phyloP scores from a whole-genome alignment of 2,329 filamentous ascomycete species.

The Neopestalotiopsis clavispora region DNA sequence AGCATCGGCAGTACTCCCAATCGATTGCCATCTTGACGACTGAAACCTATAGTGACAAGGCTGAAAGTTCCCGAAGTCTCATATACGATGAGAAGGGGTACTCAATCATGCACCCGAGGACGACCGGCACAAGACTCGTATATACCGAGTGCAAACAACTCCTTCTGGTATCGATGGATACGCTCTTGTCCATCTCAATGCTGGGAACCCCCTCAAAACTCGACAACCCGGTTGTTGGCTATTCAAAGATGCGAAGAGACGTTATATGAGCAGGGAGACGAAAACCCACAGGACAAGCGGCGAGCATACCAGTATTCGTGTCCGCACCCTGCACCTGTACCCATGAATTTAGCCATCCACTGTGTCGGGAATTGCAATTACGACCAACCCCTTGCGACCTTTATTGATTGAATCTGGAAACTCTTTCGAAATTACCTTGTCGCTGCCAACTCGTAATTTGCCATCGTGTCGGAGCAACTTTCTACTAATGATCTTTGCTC shows the following conservation, averaged over 20 bases:
- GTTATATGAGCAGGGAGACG: neutral
- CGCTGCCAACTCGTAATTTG: neutral
- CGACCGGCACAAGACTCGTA: too few relatives aligned
- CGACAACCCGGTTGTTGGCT: neutral
- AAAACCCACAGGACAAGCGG: neutral
- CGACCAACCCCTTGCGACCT: neutral
- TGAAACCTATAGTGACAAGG: too few relatives aligned
- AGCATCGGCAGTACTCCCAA: too few relatives aligned
- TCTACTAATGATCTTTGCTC: neutral
- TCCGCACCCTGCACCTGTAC: neutral
- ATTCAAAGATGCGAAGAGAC: neutral
- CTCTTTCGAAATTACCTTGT: neutral
- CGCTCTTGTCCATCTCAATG: too few relatives aligned
- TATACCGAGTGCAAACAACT: too few relatives aligned
- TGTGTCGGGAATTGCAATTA: conserved; percentile 2
- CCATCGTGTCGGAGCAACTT: neutral
- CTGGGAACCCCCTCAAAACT: too few relatives aligned
- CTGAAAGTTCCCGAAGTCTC: too few relatives aligned
- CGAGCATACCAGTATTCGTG: neutral
- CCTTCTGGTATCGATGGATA: too few relatives aligned
- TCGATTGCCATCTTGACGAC: too few relatives aligned
- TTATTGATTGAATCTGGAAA: neutral
- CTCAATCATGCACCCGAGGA: too few relatives aligned
- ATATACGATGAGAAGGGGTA: too few relatives aligned
- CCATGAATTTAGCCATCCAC: neutral